Conservation (phyloP, 139 green algal species). For the Mesostigma viride region DNA sequence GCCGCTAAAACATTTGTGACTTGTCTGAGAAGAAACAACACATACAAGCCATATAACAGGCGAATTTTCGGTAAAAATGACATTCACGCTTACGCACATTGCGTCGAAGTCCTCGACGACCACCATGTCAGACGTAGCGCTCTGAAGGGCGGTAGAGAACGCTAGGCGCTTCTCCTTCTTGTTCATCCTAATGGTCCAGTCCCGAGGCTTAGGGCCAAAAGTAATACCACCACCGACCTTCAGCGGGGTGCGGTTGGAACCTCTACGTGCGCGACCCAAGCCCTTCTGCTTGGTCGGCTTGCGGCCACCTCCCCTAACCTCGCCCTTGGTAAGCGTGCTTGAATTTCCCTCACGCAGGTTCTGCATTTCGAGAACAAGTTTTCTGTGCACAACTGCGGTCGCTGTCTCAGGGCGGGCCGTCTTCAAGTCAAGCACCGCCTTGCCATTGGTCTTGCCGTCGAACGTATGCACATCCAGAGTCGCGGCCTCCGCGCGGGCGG, state of each 20-base stretch:
- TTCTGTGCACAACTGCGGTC: conserved; percentile 20
- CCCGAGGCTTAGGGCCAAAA: conserved; percentile 95
- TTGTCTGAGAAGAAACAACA: too few species aligned
- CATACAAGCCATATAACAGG: too few species aligned
- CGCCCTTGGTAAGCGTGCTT: conserved; percentile 74
- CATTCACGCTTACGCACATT: conserved; percentile 22
- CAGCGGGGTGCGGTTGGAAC: conserved; percentile 69
- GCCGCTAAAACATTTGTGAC: too few species aligned
- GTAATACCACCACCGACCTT: conserved; percentile 81
- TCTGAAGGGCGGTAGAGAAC: conserved; percentile 82
- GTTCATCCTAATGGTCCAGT: conserved; percentile 98
- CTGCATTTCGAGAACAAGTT: conserved; percentile 14
- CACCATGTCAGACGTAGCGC: conserved; percentile 65
- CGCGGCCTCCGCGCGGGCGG: not conserved
- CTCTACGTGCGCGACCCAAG: conserved; percentile 77
- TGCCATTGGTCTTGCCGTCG: conserved; percentile 12
- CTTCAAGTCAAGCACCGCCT: conserved; percentile 19
- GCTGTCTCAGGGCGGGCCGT: conserved; percentile 21
- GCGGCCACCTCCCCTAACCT: conserved; percentile 87
- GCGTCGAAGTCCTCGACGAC: conserved; percentile 63
- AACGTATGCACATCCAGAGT: conserved; percentile 18
- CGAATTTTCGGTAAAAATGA: too few species aligned
- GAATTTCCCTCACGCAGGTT: conserved; percentile 66
- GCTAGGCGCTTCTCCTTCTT: conserved; percentile 93
- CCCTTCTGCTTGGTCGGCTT: conserved; percentile 98